Evolutionary conservation across 495 filamentous ascomycete genomes (phyloP).

Genomic region (Trypethelium eluteriae): DNA sequence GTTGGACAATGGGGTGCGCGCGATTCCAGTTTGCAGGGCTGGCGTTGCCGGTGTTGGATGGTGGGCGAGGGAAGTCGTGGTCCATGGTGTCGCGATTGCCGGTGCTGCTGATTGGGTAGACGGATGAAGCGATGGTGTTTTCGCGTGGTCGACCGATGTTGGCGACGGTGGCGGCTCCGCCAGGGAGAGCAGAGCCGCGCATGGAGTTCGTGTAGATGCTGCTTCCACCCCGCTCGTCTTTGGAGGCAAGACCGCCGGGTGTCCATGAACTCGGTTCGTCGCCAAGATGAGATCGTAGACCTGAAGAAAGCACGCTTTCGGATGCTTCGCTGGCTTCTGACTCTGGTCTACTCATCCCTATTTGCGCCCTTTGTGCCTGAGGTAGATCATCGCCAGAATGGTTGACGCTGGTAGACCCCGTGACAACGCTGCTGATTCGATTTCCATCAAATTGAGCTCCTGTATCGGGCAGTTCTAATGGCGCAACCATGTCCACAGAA

Average conservation of each 20-base stretch:
- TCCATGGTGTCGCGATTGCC: not conserved
- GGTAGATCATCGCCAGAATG: conserved; percentile 1
- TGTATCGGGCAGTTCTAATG: not conserved
- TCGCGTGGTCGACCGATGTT: not conserved
- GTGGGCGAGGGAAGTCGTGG: conserved; percentile 2
- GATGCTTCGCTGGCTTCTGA: not conserved
- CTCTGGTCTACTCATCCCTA: conserved; percentile 6
- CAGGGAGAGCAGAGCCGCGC: conserved; percentile 3
- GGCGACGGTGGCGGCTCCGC: not conserved
- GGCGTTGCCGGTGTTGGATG: not conserved
- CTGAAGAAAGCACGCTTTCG: conserved; percentile 1
- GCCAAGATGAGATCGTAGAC: not conserved
- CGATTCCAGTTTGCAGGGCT: not conserved
- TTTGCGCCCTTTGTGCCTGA: conserved; percentile 4
- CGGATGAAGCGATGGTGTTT: not conserved
- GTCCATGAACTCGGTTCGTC: not conserved
- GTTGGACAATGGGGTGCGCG: not conserved
- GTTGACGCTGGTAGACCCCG: conserved; percentile 4
- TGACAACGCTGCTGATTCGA: conserved; percentile 3
- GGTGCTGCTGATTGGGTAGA: not conserved
- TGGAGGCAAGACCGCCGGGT: conserved; percentile 2
- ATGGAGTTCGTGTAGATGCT: conserved; percentile 9
- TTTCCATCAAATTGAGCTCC: conserved; percentile 4
- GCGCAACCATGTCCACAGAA: conserved; percentile 2
- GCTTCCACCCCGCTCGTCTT: conserved; percentile 1